Percentiles rank a stretch among this genome's conserved stretches.
These are phyloP conservation scores for Ogataea wickerhamii DNA, from an alignment of 805 yeast species.

Conservation along the genomic window DNA sequence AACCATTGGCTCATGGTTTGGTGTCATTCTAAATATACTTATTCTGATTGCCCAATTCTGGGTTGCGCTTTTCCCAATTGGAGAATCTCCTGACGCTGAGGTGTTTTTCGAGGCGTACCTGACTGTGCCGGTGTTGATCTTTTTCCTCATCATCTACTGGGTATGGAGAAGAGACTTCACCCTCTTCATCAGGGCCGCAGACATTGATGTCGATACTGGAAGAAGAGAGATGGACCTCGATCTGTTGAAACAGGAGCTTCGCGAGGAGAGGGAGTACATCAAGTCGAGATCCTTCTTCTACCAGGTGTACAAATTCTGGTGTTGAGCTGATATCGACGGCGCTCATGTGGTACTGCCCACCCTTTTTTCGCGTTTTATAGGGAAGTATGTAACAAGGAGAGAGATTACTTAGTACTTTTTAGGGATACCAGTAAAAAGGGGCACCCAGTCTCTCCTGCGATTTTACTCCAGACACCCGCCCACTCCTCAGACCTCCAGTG, in stretches of 20 bases:
- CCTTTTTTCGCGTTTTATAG: too few species aligned
- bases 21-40: slow-evolving; percentile 51
- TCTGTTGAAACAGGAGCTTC: slow-evolving; percentile 50
- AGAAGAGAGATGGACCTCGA: slow-evolving; percentile 59
- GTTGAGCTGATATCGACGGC: too few species aligned
- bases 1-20: slow-evolving; percentile 61
- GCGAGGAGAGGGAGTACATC: slow-evolving; percentile 52
- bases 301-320: slow-evolving; percentile 57
- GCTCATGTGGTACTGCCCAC: too few species aligned
- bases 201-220: slow-evolving; percentile 62
- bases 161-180: slow-evolving; percentile 44
- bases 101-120: slow-evolving; percentile 65
- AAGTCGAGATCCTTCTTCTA: slow-evolving; percentile 43
- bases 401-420: too few species aligned
- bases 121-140: slow-evolving; percentile 59
- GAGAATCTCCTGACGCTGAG: slow-evolving; percentile 47
- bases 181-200: slow-evolving; percentile 40
- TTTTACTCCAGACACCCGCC: too few species aligned
- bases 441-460: too few species aligned
- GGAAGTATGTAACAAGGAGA: too few species aligned
- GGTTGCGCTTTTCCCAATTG: slow-evolving; percentile 73
- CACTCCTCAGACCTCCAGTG: too few species aligned
- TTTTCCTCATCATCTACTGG: slow-evolving; percentile 36
- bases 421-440: too few species aligned
- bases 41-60: slow-evolving; percentile 78